Conservation (phyloP, 1,284 basidiomycete species). For the Ceratobasidium sp. region DNA sequence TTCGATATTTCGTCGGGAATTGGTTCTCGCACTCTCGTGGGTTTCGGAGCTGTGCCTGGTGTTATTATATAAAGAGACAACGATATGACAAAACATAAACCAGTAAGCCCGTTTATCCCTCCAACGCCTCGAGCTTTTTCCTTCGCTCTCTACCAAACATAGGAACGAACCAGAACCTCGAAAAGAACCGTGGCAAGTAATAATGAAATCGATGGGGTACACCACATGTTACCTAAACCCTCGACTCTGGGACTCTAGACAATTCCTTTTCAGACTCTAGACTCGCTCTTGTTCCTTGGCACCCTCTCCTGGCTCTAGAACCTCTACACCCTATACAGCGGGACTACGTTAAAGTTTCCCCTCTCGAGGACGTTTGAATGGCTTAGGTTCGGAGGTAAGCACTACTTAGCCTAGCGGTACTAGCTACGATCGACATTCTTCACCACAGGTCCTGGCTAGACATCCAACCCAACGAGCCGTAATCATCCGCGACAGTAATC, state of each 20-base stretch:
- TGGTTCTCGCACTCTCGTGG: no score
- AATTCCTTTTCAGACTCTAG: background rate
- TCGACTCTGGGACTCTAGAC: background rate
- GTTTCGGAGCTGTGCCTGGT: no score
- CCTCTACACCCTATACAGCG: no score
- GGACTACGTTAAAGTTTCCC: no score
- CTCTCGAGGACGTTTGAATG: no score
- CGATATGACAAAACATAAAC: background rate
- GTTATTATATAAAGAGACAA: no score
- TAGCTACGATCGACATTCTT: no score
- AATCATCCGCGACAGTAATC: no score
- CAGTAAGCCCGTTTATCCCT: background rate
- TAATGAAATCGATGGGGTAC: conserved; percentile 31
- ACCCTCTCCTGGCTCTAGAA: background rate
- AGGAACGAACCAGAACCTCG: background rate
- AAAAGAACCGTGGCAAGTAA: background rate
- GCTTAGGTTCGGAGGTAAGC: no score
- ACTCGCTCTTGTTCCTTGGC: background rate
- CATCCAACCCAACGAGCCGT: no score
- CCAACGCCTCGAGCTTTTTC: background rate
- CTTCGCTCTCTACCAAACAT: background rate
- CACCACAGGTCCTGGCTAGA: no score
- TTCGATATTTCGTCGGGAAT: background rate
- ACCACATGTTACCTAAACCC: conserved; percentile 6
- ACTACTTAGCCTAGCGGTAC: no score